These are phyloP conservation scores for Neurospora cerealis DNA, from an alignment of 495 filamentous ascomycete genomes.

Conservation along the genomic window DNA sequence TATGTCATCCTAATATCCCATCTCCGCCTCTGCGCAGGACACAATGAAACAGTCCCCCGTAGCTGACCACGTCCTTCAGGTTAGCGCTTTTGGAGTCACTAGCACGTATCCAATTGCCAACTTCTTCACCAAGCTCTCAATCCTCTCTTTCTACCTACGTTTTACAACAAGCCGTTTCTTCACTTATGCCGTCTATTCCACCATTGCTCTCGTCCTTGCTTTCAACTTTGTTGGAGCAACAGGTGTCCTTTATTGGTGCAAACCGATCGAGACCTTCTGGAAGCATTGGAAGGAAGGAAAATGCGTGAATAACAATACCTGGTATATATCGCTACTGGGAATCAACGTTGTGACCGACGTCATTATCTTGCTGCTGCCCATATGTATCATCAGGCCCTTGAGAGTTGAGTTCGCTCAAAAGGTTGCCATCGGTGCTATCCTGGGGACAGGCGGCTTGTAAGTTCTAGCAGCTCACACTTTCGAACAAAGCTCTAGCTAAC, in stretches of 20 bases:
- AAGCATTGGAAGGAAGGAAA: background rate
- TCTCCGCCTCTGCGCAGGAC: background rate
- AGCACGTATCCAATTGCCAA: conserved; percentile 7
- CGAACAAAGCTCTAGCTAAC: background rate
- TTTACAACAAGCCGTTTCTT: conserved; percentile 12
- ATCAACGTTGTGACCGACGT: conserved; percentile 10
- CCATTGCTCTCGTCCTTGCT: conserved; percentile 7
- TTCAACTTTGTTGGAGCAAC: conserved; percentile 5
- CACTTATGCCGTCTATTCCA: conserved; percentile 5
- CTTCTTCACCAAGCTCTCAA: conserved; percentile 15
- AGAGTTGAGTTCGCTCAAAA: conserved; percentile 2
- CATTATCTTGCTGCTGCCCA: conserved; percentile 8
- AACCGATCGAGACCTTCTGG: conserved; percentile 10
- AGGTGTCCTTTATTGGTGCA: conserved; percentile 10
- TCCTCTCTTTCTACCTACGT: conserved; percentile 15
- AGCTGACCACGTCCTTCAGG: background rate
- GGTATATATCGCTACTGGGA: conserved; percentile 3
- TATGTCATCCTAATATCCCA: background rate
- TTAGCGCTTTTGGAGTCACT: conserved; percentile 2
- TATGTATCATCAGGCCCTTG: conserved; percentile 10
- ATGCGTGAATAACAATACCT: conserved; percentile 3
- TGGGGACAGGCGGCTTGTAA: conserved; percentile 18
- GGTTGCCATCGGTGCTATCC: conserved; percentile 7
- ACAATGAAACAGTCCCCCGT: background rate
- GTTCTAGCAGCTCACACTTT: background rate